A percentile compares a stretch with the other conserved stretches of the same genome.
Evolutionary conservation across 305 asterid species (phyloP).

Genomic region (Fraxinus angustifolia): DNA sequence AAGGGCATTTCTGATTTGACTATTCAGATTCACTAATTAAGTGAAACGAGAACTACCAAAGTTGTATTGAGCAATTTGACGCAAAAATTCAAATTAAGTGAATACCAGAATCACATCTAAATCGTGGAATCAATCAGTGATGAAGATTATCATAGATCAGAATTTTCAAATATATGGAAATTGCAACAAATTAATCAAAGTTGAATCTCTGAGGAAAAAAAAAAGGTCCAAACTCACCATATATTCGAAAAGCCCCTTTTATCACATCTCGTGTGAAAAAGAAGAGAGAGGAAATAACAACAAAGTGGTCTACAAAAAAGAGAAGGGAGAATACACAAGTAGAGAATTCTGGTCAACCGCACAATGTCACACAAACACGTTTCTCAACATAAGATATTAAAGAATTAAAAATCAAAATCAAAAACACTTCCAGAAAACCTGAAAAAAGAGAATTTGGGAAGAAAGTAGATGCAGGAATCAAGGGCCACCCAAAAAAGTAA

Average conservation of each 20-base stretch:
- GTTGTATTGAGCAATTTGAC: neutral
- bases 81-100: neutral
- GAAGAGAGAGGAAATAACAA: neutral
- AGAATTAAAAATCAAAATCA: neutral
- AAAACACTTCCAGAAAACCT: neutral
- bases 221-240: neutral
- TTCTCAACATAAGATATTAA: neutral
- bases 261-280: neutral
- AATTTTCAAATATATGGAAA: neutral
- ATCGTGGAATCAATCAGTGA: neutral
- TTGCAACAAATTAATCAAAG: neutral
- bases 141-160: neutral
- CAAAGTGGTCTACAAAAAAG: neutral
- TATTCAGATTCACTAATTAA: neutral
- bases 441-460: neutral
- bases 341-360: neutral
- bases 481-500: neutral
- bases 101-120: neutral
- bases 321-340: neutral
- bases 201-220: neutral
- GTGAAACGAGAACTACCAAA: neutral
- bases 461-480: neutral
- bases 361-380: neutral
- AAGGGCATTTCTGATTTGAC: neutral
- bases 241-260: neutral